Percentiles rank a stretch among this genome's conserved stretches.
Conservation (phyloP, 768 basidiomycete genomes). For the Mycena amicta region DNA sequence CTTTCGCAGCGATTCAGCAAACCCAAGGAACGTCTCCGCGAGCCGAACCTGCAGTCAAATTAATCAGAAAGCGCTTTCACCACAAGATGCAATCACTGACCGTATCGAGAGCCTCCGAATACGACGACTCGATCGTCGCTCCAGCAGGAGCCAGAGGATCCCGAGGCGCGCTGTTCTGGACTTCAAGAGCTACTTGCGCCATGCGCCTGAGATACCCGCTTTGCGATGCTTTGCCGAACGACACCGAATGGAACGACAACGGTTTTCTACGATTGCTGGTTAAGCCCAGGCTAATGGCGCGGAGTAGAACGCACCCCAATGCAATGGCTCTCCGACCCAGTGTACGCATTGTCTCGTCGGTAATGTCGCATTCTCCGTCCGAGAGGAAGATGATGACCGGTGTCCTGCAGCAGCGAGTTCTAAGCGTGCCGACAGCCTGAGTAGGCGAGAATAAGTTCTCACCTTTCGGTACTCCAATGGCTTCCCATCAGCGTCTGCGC, state of each 20-base stretch:
- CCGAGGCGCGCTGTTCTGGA: slow-evolving; percentile 43
- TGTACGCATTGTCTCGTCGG: slow-evolving; percentile 42
- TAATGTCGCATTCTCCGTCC: slow-evolving; percentile 51
- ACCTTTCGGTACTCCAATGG: slow-evolving; percentile 58
- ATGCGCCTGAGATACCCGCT: slow-evolving; percentile 41
- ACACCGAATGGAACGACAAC: slow-evolving; percentile 54
- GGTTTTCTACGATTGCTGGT: slow-evolving; percentile 41
- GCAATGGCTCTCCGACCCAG: slow-evolving; percentile 44
- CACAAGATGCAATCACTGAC: too few species aligned
- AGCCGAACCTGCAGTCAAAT: slow-evolving; percentile 56
- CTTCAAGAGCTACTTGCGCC: slow-evolving; percentile 46
- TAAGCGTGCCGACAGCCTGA: neutral
- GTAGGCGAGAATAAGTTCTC: neutral
- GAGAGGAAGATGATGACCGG: slow-evolving; percentile 59
- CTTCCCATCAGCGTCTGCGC: slow-evolving; percentile 40
- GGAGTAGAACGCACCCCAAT: slow-evolving; percentile 39
- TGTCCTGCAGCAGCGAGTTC: slow-evolving; percentile 28
- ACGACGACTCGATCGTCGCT: slow-evolving; percentile 43
- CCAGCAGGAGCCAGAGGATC: slow-evolving; percentile 37
- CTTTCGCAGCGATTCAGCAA: slow-evolving; percentile 54
- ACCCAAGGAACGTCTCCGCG: slow-evolving; percentile 52
- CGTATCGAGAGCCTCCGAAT: slow-evolving; percentile 49
- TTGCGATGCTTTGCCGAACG: slow-evolving; percentile 41
- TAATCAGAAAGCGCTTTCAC: too few species aligned
- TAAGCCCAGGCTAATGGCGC: neutral